A percentile compares a stretch with the other conserved stretches of the same genome.
Conservation (phyloP, 108 stramenopile genomes). For the Cyclostephanos invisitatus region DNA sequence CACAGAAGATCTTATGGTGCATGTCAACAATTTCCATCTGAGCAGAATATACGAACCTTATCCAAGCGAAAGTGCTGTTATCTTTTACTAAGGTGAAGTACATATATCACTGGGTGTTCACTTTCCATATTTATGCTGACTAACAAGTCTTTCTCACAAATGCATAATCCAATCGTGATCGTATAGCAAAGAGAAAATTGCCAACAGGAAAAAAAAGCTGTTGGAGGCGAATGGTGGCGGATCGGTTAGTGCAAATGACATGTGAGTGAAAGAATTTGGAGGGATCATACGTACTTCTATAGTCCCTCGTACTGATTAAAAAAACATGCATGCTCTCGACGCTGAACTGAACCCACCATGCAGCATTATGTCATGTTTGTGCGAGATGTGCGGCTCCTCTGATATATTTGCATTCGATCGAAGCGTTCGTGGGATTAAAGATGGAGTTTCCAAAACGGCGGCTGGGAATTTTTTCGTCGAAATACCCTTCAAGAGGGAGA, state of each 20-base stretch:
- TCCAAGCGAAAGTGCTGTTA: constrained; percentile 32
- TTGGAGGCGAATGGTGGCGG: constrained; percentile 3
- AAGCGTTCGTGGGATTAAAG: constrained; percentile 51
- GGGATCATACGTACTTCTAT: too few relatives aligned
- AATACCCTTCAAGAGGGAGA: constrained; percentile 43
- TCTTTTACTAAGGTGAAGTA: constrained; percentile 23
- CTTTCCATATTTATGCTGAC: background rate
- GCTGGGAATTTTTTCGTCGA: constrained; percentile 51
- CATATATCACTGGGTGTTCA: background rate
- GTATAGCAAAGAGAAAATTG: constrained; percentile 40
- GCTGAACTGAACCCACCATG: too few relatives aligned
- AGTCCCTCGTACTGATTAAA: too few relatives aligned
- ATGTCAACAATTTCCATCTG: background rate
- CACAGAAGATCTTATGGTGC: background rate
- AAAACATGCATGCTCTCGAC: too few relatives aligned
- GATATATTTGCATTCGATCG: constrained; percentile 53
- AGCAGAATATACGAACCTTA: constrained; percentile 40
- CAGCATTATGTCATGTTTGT: constrained; percentile 43
- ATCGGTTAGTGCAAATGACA: constrained; percentile 43
- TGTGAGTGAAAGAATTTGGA: background rate
- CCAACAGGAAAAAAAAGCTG: constrained; percentile 38
- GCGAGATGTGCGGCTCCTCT: constrained; percentile 48
- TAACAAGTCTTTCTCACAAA: background rate
- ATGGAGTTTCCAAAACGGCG: constrained; percentile 29
- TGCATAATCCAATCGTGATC: background rate